Evolutionary conservation across 176 grass and related monocot species (phyloP).

Genomic region (Guadua angustifolia): DNA sequence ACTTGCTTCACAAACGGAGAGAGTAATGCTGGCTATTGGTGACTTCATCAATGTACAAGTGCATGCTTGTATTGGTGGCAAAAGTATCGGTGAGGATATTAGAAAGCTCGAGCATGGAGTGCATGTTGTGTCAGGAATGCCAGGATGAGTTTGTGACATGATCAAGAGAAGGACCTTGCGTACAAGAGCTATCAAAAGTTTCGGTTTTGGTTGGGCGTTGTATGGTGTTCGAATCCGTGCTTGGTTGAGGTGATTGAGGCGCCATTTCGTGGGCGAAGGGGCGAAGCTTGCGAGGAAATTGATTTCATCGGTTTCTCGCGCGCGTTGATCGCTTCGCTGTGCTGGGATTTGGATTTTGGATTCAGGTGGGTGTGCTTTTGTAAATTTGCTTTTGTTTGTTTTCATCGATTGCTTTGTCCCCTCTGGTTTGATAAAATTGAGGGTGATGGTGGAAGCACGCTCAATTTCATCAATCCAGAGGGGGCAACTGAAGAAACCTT

Average conservation of each 20-base stretch:
- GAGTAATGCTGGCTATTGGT: constrained; percentile 73
- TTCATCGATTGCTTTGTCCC: neutral
- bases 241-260: neutral
- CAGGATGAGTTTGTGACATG: constrained; percentile 82
- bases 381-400: neutral
- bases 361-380: neutral
- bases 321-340: neutral
- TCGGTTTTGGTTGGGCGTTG: neutral
- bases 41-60: constrained; percentile 77
- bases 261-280: neutral
- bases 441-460: neutral
- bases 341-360: neutral
- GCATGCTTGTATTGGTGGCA: constrained; percentile 83
- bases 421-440: neutral
- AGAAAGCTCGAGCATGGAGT: constrained; percentile 83
- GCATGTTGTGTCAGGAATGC: constrained; percentile 84
- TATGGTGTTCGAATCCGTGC: neutral
- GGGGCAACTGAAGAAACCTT: neutral
- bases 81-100: constrained; percentile 82
- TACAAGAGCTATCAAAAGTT: constrained; percentile 77
- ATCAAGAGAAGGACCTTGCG: constrained; percentile 86
- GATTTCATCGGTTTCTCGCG: neutral
- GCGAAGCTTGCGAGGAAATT: neutral
- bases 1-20: constrained; percentile 85
- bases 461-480: neutral